Base-by-base conservation (phyloP, 805 yeast genomes). In the Millerozyma acaciae region DNA sequence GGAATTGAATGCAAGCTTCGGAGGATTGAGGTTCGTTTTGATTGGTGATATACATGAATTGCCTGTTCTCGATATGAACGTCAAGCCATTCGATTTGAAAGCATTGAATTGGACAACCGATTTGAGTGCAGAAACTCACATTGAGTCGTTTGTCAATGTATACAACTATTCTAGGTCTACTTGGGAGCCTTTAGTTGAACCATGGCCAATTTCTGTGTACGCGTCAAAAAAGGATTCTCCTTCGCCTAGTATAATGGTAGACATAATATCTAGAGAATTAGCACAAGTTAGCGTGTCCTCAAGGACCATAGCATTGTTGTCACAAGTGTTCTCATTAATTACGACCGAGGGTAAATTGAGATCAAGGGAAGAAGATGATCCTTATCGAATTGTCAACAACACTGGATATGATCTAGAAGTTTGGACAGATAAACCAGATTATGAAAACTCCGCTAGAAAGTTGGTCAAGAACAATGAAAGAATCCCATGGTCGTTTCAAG, bases 111-210 rank as follows among this genome's bases (percentile, higher is more conserved):
- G 97, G 97, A 82, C 95, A 0, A 78, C 89, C 1, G 89, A 84
- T 39, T 56, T 89, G 34, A 80, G 78, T 45, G 84, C 86, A 1
- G 78, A 77, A 36, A 68, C 82, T 0, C 73, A 75, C 16, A 56
- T 88, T 21, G 84, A 77, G 39, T 70, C 87, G 1, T 74, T 65
- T 39, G 73, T 84, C 7, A 88, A 86, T 55, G 76, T 86, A 14
- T 89, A 84, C 66, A 88, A 88, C 54, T 89, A 89, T 54, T 76
- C 96, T 0, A 77, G 84, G 40, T 88, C 96, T 3, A 75, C 87
- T 0, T 89, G 98, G 97, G 97, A 93, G 49, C 97, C 98, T 0
- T 63, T 93, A 28, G 55, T 93, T 31, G 98, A 93, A 50, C 81
- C 90, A 0, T 84, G 95, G 84, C 80, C 86, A 5, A 65, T 90